Percentiles rank a stretch among this genome's conserved stretches.
Conservation (phyloP, 1,284 basidiomycete species). For the Microbotryomycetes sp. region DNA sequence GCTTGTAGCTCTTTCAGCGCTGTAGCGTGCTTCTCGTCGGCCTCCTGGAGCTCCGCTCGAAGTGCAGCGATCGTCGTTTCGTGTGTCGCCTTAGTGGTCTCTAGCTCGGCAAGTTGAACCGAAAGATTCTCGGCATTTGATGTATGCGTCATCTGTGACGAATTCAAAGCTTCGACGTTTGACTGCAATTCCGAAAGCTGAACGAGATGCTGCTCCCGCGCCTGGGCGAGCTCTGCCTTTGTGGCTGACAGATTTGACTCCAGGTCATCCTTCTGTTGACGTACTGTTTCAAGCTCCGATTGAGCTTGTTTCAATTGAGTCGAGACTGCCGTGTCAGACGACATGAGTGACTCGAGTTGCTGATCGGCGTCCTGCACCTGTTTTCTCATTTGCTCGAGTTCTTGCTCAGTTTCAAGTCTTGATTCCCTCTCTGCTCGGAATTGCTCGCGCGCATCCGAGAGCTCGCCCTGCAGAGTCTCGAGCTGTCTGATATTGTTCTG, state of each 20-base stretch:
- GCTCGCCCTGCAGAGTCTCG: neutral
- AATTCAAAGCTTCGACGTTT: conserved; percentile 1
- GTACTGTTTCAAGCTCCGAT: neutral
- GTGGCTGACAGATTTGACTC: neutral
- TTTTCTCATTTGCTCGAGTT: conserved; percentile 4
- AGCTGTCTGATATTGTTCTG: neutral
- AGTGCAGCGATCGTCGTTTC: conserved; percentile 1
- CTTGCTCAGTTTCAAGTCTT: neutral
- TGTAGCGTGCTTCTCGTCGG: neutral
- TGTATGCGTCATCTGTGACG: neutral
- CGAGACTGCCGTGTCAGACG: neutral
- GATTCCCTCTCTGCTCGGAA: neutral
- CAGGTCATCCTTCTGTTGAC: neutral
- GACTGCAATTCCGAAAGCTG: conserved; percentile 1
- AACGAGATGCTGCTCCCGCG: neutral
- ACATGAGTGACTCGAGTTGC: neutral
- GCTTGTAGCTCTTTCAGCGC: neutral
- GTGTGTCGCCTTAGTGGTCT: conserved; percentile 1
- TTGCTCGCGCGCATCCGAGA: neutral
- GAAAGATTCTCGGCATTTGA: conserved; percentile 5
- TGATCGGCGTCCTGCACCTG: neutral
- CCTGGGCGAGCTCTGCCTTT: neutral
- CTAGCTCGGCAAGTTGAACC: conserved; percentile 7
- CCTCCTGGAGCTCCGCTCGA: neutral
- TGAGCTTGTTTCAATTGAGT: neutral